Evolutionary conservation across 768 basidiomycete genomes (phyloP), one percentile per base, ranked within the genome.

Genomic region (Pholiota molesta): DNA sequence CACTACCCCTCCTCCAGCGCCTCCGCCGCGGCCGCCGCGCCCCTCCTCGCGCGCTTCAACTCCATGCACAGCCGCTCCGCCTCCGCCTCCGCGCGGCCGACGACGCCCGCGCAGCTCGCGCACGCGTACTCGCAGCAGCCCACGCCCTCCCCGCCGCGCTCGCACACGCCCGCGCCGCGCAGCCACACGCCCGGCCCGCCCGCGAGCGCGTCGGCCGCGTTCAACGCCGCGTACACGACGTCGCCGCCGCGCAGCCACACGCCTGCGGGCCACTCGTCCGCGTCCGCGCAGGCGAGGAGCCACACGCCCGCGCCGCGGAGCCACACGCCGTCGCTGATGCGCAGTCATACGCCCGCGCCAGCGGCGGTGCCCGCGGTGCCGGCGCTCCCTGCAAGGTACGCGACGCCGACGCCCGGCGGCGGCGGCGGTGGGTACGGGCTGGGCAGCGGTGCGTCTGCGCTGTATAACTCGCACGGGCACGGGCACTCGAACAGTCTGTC

Each of bases 21-120:
- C 42, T 54, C 52, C 31, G 60, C 63, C 29, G 56, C 28, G 17
- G 65, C 64, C 0, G 55, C 78, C 31, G 75, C 75, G 52, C 78
- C 83, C 44, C 78, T 81, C 37, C 75, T 83, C 19, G 81, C 84
- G 55, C 84, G 87, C 68, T 83, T 81, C 66, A 75, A 77, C 62
- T 75, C 85, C 16, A 75, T 80, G 11, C 86, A 88, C 72, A 75
- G 80, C 64, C 82, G 87, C 65, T 87, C 88, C 55, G 73, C 80
- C 31, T 90, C 88, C 39, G 79, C 82, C 74, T 78, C 84, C 42
- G 79, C 78, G 52, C 78, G 80, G 64, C 79, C 82, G 5, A 74
- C 78, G 23, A 81, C 81, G 61, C 80, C 84, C 57, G 76, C 62
- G 55, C 9, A 78, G 52, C 73, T 76, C 79, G 13, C 75, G 78